A percentile compares a stretch with the other conserved stretches of the same genome.
Evolutionary conservation across 257 asterid species (phyloP).

Genomic region (Nicotiana paniculata): DNA sequence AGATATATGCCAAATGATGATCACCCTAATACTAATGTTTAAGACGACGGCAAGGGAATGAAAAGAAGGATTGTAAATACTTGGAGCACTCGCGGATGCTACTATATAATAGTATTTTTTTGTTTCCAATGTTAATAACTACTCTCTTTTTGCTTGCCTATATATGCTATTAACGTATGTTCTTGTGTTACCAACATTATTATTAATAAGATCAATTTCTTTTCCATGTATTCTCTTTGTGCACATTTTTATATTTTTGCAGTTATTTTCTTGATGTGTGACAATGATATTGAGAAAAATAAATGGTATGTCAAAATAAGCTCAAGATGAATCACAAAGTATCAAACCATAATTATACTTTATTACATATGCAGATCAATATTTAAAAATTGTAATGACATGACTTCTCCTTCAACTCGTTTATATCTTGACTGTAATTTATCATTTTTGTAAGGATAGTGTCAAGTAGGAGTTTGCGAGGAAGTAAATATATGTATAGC

Average conservation of each 20-base stretch:
- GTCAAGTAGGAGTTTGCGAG: too few species aligned
- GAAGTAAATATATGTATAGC: too few species aligned
- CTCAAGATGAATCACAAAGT: neutral
- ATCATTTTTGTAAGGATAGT: too few species aligned
- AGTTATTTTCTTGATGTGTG: neutral
- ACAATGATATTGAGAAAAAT: neutral
- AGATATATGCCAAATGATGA: constrained; percentile 35
- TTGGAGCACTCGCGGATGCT: too few species aligned
- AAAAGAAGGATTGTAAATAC: neutral
- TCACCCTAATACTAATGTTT: constrained; percentile 16
- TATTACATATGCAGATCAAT: too few species aligned
- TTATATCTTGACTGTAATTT: too few species aligned
- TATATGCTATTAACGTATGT: too few species aligned
- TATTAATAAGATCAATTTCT: neutral
- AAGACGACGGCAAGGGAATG: neutral
- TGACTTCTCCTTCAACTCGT: too few species aligned
- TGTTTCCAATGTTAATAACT: neutral
- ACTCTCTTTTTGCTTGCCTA: neutral
- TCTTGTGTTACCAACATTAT: neutral
- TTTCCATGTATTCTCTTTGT: neutral
- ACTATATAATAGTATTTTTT: neutral
- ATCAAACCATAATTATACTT: too few species aligned
- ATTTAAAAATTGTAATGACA: too few species aligned
- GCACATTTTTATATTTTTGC: neutral
- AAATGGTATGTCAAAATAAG: neutral